Evolutionary conservation across 495 filamentous ascomycete species (phyloP).

Genomic region (Talaromyces thailandensis): DNA sequence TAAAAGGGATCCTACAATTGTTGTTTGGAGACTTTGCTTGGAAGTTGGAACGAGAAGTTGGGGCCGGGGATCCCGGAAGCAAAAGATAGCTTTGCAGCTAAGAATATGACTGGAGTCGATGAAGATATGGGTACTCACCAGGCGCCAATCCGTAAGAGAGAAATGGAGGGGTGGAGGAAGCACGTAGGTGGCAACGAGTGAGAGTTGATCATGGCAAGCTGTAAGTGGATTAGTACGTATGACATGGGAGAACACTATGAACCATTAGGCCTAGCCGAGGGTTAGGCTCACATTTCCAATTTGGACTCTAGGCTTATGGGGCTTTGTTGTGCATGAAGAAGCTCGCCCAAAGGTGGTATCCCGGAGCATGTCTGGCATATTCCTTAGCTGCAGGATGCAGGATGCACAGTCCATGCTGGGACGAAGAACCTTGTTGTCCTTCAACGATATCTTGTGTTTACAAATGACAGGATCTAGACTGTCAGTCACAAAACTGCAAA

Average conservation of each 20-base stretch:
- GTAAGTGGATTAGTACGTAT: not conserved
- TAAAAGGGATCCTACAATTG: not conserved
- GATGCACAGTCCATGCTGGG: not conserved
- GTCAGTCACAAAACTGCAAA: not conserved
- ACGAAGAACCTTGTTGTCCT: not conserved
- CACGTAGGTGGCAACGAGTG: not conserved
- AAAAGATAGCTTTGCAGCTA: not conserved
- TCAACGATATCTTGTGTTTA: not conserved
- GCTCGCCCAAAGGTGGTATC: not conserved
- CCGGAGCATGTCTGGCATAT: not conserved
- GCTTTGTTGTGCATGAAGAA: slow-evolving; percentile 4
- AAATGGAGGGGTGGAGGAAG: not conserved
- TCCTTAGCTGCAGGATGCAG: slow-evolving; percentile 2
- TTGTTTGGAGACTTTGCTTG: not conserved
- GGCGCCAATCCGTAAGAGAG: not conserved
- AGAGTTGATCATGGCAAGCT: not conserved
- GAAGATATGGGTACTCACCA: not conserved
- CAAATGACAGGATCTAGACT: not conserved
- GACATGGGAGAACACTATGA: not conserved
- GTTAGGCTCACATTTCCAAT: not conserved
- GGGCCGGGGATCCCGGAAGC: not conserved
- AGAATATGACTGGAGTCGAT: not conserved
- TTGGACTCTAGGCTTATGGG: not conserved
- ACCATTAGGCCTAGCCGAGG: not conserved
- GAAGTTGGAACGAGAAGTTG: not conserved